phyloP scores from a whole-genome alignment of 1,139 yeast species.

The Blastobotrys indianensis region DNA sequence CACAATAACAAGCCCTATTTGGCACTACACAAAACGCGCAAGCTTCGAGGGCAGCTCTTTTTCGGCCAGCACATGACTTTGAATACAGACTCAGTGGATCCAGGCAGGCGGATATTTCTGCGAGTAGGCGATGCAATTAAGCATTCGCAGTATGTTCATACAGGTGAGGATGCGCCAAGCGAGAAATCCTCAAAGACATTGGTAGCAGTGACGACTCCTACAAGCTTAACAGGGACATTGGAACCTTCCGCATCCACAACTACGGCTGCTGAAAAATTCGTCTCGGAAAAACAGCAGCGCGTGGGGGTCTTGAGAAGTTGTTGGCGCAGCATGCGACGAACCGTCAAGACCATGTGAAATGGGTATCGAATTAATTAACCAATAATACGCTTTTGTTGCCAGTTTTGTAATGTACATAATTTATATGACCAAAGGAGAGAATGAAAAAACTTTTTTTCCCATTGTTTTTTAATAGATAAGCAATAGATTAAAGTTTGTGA shows the following conservation, averaged over 20 bases:
- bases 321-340: not conserved
- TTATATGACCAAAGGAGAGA: too few species aligned
- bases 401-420: too few species aligned
- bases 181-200: not conserved
- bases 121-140: not conserved
- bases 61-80: conserved; percentile 24
- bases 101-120: not conserved
- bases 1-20: conserved; percentile 35
- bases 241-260: too few species aligned
- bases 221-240: too few species aligned
- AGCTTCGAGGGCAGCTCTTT: conserved; percentile 17
- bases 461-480: too few species aligned
- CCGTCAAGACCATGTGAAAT: too few species aligned
- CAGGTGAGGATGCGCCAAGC: not conserved
- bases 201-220: too few species aligned
- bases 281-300: not conserved
- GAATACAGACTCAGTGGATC: conserved; percentile 3
- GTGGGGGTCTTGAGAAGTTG: not conserved
- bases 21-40: conserved; percentile 28
- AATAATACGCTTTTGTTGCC: too few species aligned
- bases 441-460: too few species aligned
- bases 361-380: too few species aligned
- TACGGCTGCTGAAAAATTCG: not conserved
- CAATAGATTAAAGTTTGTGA: not conserved
- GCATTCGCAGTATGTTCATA: too few species aligned